Percentiles rank a stretch among this genome's conserved stretches.
These are phyloP conservation scores for Acer saccharum DNA, from an alignment of 345 rosid species.

Conservation along the genomic window DNA sequence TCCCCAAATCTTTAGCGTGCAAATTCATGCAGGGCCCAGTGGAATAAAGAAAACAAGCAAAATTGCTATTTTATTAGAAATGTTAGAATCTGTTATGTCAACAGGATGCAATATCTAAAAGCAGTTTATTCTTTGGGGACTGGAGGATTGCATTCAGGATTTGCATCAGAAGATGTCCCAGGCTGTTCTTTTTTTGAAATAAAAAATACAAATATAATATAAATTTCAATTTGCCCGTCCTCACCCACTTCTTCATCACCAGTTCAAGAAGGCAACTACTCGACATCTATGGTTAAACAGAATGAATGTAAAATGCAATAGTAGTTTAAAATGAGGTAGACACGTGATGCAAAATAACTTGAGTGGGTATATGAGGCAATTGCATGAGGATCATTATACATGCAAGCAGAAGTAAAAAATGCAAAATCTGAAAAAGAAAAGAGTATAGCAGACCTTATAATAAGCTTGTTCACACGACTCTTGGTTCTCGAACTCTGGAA, in stretches of 20 bases:
- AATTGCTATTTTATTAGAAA: neutral
- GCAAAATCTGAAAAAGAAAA: neutral
- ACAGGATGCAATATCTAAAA: neutral
- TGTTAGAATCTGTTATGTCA: neutral
- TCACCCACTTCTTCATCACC: neutral
- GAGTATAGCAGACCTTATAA: slow-evolving; percentile 56
- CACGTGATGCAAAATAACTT: neutral
- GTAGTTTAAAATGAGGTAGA: neutral
- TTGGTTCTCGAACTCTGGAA: slow-evolving; percentile 72
- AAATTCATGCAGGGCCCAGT: neutral
- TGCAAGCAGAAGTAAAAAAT: neutral
- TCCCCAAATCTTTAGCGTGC: too few relatives aligned
- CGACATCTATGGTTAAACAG: neutral
- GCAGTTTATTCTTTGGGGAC: neutral
- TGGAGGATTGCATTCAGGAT: neutral
- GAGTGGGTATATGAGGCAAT: neutral
- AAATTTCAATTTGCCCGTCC: neutral
- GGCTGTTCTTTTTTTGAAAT: neutral
- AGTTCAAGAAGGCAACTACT: neutral
- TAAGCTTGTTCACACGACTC: slow-evolving; percentile 90
- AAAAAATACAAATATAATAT: too few relatives aligned
- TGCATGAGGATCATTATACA: neutral
- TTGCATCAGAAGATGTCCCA: neutral
- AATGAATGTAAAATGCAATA: neutral
- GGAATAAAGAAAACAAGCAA: neutral